phyloP scores from a whole-genome alignment of 768 basidiomycete genomes.

The Megacollybia marginata region DNA sequence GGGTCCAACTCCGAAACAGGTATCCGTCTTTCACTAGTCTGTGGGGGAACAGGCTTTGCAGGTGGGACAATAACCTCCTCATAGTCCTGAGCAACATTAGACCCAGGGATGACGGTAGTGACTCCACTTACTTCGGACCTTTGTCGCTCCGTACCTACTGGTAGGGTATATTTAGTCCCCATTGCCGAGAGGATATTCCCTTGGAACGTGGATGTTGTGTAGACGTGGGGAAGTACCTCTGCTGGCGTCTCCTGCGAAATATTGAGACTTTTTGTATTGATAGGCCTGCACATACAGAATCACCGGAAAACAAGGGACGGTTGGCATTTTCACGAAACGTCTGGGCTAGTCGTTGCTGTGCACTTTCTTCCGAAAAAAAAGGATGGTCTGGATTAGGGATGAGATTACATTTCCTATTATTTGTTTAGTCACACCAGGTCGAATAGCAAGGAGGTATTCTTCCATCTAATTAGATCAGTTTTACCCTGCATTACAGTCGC shows the following conservation, averaged over 20 bases:
- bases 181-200: conserved; percentile 63
- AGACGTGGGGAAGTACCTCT: conserved; percentile 82
- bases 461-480: background rate
- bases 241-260: conserved; percentile 38
- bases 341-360: conserved; percentile 56
- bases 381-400: no score
- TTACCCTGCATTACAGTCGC: background rate
- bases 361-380: conserved; percentile 32
- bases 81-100: conserved; percentile 49
- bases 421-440: background rate
- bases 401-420: background rate
- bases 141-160: conserved; percentile 69
- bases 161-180: conserved; percentile 76
- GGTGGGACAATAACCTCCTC: conserved; percentile 92
- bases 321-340: conserved; percentile 52
- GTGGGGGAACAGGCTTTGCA: conserved; percentile 68
- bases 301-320: conserved; percentile 56
- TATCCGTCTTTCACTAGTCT: conserved; percentile 62
- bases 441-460: background rate
- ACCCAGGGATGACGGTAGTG: conserved; percentile 1
- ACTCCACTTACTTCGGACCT: conserved; percentile 50
- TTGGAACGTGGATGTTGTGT: conserved; percentile 56
- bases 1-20: conserved; percentile 66
- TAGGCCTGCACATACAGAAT: conserved; percentile 32
- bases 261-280: background rate